A percentile compares a stretch with the other conserved stretches of the same genome.
Evolutionary conservation across 148 eudicot species (phyloP).

Genomic region (Camellia sinensis): DNA sequence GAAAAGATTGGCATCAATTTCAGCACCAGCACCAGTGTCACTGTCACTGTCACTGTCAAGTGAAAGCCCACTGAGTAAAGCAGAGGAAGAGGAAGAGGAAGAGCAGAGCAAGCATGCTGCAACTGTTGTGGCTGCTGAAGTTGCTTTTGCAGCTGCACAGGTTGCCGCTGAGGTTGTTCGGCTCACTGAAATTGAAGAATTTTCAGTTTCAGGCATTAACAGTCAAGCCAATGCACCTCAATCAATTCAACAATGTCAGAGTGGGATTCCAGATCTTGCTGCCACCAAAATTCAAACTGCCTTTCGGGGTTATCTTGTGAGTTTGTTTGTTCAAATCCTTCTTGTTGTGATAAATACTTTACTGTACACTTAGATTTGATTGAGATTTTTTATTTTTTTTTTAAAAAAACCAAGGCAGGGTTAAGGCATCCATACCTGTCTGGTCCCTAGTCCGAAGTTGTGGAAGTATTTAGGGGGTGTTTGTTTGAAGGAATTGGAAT

Average conservation of each 20-base stretch:
- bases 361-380: no score
- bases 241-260: slow-evolving; percentile 6
- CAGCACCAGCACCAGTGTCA: slow-evolving; percentile 19
- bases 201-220: slow-evolving; percentile 28
- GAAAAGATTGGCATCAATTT: slow-evolving; percentile 32
- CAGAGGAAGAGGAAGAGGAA: slow-evolving; percentile 20
- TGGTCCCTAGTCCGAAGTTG: no score
- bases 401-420: no score
- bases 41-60: slow-evolving; percentile 11
- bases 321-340: neutral
- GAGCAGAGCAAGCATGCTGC: slow-evolving; percentile 11
- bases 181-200: slow-evolving; percentile 7
- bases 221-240: slow-evolving; percentile 23
- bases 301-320: slow-evolving; percentile 68
- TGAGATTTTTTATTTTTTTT: no score
- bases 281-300: slow-evolving; percentile 70
- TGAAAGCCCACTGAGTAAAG: slow-evolving; percentile 18
- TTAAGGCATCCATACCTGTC: no score
- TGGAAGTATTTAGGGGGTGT: no score
- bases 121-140: neutral
- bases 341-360: neutral
- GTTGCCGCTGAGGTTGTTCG: slow-evolving; percentile 6
- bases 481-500: no score
- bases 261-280: slow-evolving; percentile 27
- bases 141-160: neutral